phyloP scores from a whole-genome alignment of 768 basidiomycete species.

The Lactifluus hygrophoroides region DNA sequence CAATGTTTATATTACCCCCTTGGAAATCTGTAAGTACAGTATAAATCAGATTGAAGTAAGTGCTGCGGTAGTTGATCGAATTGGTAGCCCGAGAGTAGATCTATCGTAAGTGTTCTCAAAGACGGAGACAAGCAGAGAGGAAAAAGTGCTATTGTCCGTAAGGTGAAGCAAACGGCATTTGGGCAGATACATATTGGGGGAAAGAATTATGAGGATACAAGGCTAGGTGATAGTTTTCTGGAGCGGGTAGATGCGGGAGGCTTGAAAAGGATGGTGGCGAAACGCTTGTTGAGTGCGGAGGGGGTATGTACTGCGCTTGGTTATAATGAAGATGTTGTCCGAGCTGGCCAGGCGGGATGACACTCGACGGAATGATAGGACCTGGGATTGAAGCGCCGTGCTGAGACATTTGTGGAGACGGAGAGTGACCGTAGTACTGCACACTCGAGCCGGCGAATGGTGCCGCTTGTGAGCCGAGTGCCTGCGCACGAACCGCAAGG shows the following conservation, averaged over 20 bases:
- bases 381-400: not conserved
- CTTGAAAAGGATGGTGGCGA: not conserved
- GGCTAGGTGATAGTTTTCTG: not conserved
- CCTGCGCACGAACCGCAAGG: not conserved
- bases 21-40: not conserved
- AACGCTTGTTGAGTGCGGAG: not conserved
- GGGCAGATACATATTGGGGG: not conserved
- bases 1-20: no score
- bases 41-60: not conserved
- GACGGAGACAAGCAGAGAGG: not conserved
- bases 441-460: not conserved
- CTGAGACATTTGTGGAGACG: not conserved
- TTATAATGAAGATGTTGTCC: not conserved
- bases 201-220: not conserved
- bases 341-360: not conserved
- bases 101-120: not conserved
- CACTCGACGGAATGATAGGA: not conserved
- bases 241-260: not conserved
- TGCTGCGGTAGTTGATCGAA: not conserved
- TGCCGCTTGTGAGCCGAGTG: not conserved
- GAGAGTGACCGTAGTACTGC: not conserved
- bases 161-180: not conserved
- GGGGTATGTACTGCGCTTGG: not conserved
- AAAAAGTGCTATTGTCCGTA: conserved; percentile 4
- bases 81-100: not conserved